Percentiles rank a stretch among this genome's conserved stretches.
Evolutionary conservation across 768 basidiomycete species (phyloP).

Genomic region (Mycena albidolilacea): DNA sequence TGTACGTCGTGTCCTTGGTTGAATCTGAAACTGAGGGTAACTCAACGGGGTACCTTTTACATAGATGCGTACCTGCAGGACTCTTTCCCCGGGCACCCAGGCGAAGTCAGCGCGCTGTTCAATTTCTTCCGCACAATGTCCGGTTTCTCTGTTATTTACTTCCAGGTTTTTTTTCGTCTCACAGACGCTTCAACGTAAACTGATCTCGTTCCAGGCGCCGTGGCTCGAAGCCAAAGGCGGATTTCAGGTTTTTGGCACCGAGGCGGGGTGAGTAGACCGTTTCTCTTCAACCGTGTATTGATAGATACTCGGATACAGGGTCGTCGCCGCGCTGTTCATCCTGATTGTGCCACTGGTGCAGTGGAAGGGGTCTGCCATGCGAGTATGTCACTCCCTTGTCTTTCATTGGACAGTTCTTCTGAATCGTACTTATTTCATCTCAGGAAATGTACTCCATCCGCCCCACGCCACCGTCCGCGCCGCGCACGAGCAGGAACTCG

Average conservation of each 20-base stretch:
- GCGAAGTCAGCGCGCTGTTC: conserved; percentile 61
- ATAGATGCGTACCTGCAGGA: conserved; percentile 57
- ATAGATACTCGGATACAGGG: conserved; percentile 37
- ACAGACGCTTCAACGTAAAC: no score
- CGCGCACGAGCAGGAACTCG: conserved; percentile 12
- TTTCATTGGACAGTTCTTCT: not conserved
- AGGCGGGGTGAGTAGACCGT: conserved; percentile 53
- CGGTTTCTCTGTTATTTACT: conserved; percentile 64
- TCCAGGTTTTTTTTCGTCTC: conserved; percentile 40
- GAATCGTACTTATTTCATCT: not conserved
- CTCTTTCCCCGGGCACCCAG: conserved; percentile 55
- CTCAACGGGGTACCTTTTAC: not conserved
- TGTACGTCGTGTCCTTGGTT: conserved; percentile 43
- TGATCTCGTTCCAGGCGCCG: conserved; percentile 44
- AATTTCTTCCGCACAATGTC: conserved; percentile 55
- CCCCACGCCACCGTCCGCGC: not conserved
- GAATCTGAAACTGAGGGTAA: not conserved
- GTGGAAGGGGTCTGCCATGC: conserved; percentile 48
- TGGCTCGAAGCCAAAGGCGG: conserved; percentile 60
- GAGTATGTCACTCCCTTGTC: conserved; percentile 44
- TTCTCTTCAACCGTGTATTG: no score
- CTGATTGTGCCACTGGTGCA: conserved; percentile 55
- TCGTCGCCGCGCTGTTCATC: conserved; percentile 52
- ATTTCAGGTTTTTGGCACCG: conserved; percentile 59
- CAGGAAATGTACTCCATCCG: conserved; percentile 25